Percentiles rank a stretch among this genome's conserved stretches.
Evolutionary conservation across 164 flowering plant genomes (phyloP).

Genomic region (Berberis vulgaris): DNA sequence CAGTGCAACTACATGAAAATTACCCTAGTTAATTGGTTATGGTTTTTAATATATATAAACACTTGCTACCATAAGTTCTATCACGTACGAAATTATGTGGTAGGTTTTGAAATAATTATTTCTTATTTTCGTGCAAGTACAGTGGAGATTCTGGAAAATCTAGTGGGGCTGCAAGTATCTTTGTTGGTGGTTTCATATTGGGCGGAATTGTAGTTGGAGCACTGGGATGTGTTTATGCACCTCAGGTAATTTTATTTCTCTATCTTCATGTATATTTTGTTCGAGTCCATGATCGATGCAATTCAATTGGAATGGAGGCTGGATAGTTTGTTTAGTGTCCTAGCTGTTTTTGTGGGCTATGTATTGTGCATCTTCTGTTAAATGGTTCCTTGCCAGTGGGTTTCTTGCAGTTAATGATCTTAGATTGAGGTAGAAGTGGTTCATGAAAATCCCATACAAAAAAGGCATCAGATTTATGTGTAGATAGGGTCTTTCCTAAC

Average conservation of each 20-base stretch:
- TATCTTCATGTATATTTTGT: background rate
- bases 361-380: too few relatives aligned
- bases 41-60: background rate
- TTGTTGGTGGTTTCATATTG: slow-evolving; percentile 86
- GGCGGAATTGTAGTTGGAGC: slow-evolving; percentile 89
- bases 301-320: too few relatives aligned
- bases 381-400: too few relatives aligned
- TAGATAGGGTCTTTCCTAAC: too few relatives aligned
- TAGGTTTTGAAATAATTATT: background rate
- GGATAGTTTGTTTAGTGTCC: too few relatives aligned
- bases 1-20: background rate
- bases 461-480: too few relatives aligned
- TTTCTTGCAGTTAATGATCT: too few relatives aligned
- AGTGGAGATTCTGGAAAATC: slow-evolving; percentile 53
- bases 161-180: slow-evolving; percentile 42
- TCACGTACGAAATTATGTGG: background rate
- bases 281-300: too few relatives aligned
- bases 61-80: background rate
- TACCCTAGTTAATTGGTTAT: background rate
- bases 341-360: too few relatives aligned
- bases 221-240: slow-evolving; percentile 90
- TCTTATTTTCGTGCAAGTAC: slow-evolving; percentile 7
- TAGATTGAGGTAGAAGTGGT: too few relatives aligned
- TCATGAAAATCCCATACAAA: too few relatives aligned
- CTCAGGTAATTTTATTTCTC: slow-evolving; percentile 45